These are phyloP conservation scores for Lentinula sp. DNA, from an alignment of 768 basidiomycete genomes.

Conservation along the genomic window DNA sequence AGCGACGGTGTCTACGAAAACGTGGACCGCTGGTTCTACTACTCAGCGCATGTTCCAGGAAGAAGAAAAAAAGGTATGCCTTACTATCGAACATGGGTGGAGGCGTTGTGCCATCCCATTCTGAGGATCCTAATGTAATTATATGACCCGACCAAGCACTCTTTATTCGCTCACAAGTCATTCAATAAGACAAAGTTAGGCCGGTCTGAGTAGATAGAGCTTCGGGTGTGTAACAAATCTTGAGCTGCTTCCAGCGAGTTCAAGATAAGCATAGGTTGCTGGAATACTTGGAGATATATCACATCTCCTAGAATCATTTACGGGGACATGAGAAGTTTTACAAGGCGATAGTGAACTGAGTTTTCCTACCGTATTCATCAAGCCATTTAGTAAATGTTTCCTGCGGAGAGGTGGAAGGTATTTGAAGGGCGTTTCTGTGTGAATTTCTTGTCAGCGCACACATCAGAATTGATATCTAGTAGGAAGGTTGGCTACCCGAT, in stretches of 20 bases:
- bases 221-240: constrained; percentile 47
- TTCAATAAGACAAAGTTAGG: constrained; percentile 41
- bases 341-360: not conserved
- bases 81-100: constrained; percentile 43
- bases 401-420: not conserved
- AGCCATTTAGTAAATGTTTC: not conserved
- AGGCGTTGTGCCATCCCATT: constrained; percentile 44
- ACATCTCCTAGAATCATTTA: constrained; percentile 31
- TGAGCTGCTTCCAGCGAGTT: constrained; percentile 37
- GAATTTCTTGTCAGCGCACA: not conserved
- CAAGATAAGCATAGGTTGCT: constrained; percentile 43
- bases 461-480: not conserved
- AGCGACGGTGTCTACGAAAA: constrained; percentile 46
- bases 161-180: constrained; percentile 32
- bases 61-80: constrained; percentile 9
- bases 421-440: constrained; percentile 1
- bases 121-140: constrained; percentile 17
- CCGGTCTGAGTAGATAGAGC: constrained; percentile 49
- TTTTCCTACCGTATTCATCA: not conserved
- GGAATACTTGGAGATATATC: constrained; percentile 33
- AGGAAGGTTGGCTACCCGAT: not conserved
- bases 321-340: not conserved
- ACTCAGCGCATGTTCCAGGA: not conserved
- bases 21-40: constrained; percentile 32
- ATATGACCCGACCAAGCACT: not conserved